phyloP scores from a whole-genome alignment of 2,329 filamentous ascomycete genomes.

The Sclerotinia nivalis region DNA sequence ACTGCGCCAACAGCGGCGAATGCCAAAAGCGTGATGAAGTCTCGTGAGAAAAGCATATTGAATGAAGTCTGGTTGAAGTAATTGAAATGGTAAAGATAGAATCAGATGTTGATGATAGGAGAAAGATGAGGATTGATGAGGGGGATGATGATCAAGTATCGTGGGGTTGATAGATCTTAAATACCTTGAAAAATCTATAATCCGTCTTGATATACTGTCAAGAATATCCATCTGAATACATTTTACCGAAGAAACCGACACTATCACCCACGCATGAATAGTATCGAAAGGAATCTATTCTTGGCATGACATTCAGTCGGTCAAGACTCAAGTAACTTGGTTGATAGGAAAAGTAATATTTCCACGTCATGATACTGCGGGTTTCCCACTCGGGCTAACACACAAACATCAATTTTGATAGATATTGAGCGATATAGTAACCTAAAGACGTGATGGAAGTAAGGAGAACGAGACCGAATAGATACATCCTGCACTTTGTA shows the following conservation, averaged over 20 bases:
- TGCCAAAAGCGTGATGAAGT: constrained; percentile 21
- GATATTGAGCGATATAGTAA: constrained; percentile 5
- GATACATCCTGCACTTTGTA: not conserved
- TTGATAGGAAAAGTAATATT: not conserved
- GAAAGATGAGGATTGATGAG: not conserved
- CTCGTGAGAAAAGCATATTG: constrained; percentile 24
- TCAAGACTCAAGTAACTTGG: not conserved
- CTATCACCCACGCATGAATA: constrained; percentile 1
- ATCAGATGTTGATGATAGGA: not conserved
- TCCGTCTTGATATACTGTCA: not conserved
- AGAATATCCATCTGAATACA: not conserved
- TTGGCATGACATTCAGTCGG: not conserved
- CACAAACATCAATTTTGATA: not conserved
- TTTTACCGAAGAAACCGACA: not conserved
- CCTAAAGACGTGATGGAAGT: constrained; percentile 20
- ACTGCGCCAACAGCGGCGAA: constrained; percentile 12
- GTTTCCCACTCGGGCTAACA: constrained; percentile 6
- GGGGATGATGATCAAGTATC: constrained; percentile 4
- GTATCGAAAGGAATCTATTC: not conserved
- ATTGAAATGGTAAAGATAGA: not conserved
- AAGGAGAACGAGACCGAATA: constrained; percentile 16
- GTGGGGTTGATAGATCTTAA: constrained; percentile 15
- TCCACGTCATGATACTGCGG: constrained; percentile 12
- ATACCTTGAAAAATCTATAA: not conserved
- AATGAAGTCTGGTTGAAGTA: constrained; percentile 2